Percentiles rank a stretch among this genome's conserved stretches.
These are phyloP conservation scores for Immersiella caudata DNA, from an alignment of 495 filamentous ascomycete species.

Conservation along the genomic window DNA sequence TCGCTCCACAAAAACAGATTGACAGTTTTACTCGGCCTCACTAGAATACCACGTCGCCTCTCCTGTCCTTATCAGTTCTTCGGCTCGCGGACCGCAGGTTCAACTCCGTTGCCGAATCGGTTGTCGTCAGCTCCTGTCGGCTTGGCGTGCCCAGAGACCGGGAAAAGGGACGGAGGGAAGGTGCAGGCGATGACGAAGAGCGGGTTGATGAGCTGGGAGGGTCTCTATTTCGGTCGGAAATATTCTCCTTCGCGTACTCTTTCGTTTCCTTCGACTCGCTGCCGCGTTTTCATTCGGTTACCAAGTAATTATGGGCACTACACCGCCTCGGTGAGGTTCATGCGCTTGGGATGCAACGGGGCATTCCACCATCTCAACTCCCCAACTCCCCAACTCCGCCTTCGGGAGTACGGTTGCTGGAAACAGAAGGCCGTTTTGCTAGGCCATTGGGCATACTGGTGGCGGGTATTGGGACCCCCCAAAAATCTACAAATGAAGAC, in stretches of 20 bases:
- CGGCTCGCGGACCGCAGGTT: background rate
- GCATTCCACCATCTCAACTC: background rate
- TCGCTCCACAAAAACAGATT: background rate
- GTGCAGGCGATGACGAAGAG: background rate
- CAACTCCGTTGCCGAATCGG: slow-evolving; percentile 3
- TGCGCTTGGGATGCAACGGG: background rate
- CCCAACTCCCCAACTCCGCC: background rate
- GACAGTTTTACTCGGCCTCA: background rate
- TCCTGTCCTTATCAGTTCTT: background rate
- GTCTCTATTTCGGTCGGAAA: background rate
- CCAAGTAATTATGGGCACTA: background rate
- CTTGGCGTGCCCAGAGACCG: slow-evolving; percentile 7
- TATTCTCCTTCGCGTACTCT: background rate
- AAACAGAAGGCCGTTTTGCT: background rate
- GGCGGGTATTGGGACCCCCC: background rate
- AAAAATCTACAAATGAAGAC: background rate
- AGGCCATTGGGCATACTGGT: background rate
- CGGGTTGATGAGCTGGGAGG: background rate
- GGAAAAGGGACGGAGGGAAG: background rate
- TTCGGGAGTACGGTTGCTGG: slow-evolving; percentile 4
- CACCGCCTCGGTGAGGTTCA: background rate
- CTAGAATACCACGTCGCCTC: background rate
- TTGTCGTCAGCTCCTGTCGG: slow-evolving; percentile 1
- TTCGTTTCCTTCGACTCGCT: background rate
- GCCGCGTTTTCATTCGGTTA: background rate